Percentiles rank a stretch among this genome's conserved stretches.
Evolutionary conservation across 441 rosid genomes (phyloP).

Genomic region (Euphorbia corollata): DNA sequence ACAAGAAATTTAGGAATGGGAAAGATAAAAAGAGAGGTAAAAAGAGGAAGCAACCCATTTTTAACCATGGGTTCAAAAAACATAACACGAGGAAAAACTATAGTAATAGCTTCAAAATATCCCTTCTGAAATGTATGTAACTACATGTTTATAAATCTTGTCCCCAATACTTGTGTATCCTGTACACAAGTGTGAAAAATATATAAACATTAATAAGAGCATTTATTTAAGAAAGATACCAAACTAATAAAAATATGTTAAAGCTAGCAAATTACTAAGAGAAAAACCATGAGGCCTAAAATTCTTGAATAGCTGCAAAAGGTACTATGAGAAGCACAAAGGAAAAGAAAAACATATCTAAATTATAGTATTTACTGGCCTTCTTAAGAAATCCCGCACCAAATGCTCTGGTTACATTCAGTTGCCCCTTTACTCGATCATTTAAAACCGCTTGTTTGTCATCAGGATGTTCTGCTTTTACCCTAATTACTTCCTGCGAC

Average conservation of each 20-base stretch:
- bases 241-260: neutral
- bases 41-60: too few species aligned
- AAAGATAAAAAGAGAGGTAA: too few species aligned
- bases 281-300: neutral
- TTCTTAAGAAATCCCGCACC: slow-evolving; percentile 93
- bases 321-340: slow-evolving; percentile 5
- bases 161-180: neutral
- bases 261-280: slow-evolving; percentile 1
- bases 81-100: too few species aligned
- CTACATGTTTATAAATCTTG: too few species aligned
- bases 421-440: slow-evolving; percentile 83
- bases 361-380: slow-evolving; percentile 34
- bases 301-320: neutral
- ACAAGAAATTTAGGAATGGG: too few species aligned
- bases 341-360: neutral
- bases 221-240: neutral
- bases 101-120: too few species aligned
- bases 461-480: slow-evolving; percentile 78
- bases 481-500: slow-evolving; percentile 69
- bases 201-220: neutral
- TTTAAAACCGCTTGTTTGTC: slow-evolving; percentile 70
- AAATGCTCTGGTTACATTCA: slow-evolving; percentile 88
- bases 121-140: too few species aligned
- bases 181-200: neutral
- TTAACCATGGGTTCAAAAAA: too few species aligned